These are phyloP conservation scores for Venturia asperata DNA, from an alignment of 2,329 filamentous ascomycete genomes.

Conservation along the genomic window DNA sequence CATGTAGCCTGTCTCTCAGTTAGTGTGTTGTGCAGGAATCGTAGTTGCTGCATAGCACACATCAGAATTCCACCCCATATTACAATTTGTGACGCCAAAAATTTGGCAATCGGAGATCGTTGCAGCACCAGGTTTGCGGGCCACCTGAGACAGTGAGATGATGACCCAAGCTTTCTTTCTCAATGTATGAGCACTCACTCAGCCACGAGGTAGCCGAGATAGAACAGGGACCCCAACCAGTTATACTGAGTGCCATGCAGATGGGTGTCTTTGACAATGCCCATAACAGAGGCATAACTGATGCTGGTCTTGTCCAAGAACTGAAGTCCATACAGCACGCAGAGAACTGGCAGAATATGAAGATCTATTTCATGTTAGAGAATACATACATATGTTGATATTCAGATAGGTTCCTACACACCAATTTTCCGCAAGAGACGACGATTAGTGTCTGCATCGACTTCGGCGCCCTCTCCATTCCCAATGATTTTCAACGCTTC, in stretches of 20 bases:
- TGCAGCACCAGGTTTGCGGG: conserved; percentile 41
- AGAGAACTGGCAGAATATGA: background rate
- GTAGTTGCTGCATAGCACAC: background rate
- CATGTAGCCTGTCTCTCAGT: conserved; percentile 19
- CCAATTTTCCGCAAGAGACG: background rate
- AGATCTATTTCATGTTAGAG: background rate
- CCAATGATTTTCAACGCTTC: conserved; percentile 1
- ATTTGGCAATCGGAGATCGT: conserved; percentile 41
- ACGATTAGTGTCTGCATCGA: background rate
- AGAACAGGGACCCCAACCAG: conserved; percentile 47
- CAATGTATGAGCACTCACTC: conserved; percentile 25
- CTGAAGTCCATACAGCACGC: background rate
- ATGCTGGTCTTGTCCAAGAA: conserved; percentile 12
- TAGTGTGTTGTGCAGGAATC: background rate
- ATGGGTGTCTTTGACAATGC: conserved; percentile 41
- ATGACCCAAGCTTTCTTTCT: background rate
- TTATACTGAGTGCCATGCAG: conserved; percentile 45
- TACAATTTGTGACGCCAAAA: background rate
- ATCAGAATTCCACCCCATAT: conserved; percentile 19
- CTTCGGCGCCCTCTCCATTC: background rate
- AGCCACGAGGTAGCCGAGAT: conserved; percentile 43
- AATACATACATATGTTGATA: too few species aligned
- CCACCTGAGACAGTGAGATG: conserved; percentile 22
- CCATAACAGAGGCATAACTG: conserved; percentile 44
- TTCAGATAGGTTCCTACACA: background rate